These are phyloP conservation scores for Phoenix dactylifera DNA, from an alignment of 176 grass and related monocot species.

Conservation along the genomic window DNA sequence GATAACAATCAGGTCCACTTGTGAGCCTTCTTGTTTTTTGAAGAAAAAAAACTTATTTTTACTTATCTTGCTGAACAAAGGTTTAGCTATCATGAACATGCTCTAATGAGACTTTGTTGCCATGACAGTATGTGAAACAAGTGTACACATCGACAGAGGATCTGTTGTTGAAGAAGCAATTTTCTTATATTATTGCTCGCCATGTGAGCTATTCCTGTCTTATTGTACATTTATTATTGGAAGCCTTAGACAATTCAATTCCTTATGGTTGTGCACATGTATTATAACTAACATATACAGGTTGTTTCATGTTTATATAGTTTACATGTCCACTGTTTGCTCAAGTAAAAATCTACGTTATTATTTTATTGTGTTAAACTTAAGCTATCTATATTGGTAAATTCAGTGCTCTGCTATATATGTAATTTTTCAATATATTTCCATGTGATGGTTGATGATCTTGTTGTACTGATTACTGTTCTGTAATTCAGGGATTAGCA, in stretches of 20 bases:
- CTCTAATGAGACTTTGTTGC: constrained; percentile 24
- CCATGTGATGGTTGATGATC: no score
- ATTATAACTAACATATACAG: no score
- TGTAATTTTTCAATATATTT: no score
- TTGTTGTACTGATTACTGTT: constrained; percentile 6
- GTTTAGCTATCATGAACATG: constrained; percentile 4
- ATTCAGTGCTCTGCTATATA: no score
- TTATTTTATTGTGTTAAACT: no score
- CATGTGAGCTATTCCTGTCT: constrained; percentile 41
- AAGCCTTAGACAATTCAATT: background rate
- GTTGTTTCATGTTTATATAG: no score
- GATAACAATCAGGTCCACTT: constrained; percentile 52
- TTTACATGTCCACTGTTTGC: no score
- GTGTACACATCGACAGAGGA: constrained; percentile 72
- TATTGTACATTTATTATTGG: background rate
- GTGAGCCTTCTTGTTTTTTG: no score
- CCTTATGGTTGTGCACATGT: no score
- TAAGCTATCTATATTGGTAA: no score
- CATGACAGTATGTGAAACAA: constrained; percentile 77
- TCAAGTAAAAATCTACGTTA: no score
- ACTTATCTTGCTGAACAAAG: background rate
- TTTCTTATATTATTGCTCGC: constrained; percentile 82
- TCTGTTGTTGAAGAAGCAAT: constrained; percentile 84
- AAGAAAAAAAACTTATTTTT: no score
- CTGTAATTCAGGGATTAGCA: constrained; percentile 54